Evolutionary conservation across 148 eudicot species (phyloP).

Genomic region (Rhododendron williamsianum): DNA sequence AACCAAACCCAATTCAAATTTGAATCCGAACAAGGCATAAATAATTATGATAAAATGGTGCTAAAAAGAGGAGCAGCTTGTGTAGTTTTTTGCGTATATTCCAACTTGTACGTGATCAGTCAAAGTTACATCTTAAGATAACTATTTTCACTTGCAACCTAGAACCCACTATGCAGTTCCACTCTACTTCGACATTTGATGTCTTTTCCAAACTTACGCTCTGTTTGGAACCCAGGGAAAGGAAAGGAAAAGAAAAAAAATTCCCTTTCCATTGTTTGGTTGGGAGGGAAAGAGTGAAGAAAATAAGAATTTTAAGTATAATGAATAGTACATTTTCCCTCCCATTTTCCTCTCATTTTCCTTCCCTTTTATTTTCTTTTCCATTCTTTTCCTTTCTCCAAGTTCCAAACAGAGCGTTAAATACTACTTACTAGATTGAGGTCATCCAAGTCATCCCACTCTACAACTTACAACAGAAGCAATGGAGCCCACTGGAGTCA

Average conservation of each 20-base stretch:
- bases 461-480: neutral
- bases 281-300: no score
- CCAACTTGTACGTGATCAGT: neutral
- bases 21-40: no score
- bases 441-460: neutral
- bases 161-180: neutral
- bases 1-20: no score
- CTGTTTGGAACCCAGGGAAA: no score
- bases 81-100: neutral
- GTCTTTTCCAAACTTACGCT: neutral
- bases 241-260: no score
- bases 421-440: neutral
- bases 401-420: neutral
- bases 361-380: no score
- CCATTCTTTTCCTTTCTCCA: no score
- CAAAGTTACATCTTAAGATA: neutral
- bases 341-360: no score
- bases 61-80: neutral
- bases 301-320: no score
- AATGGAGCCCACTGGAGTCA: neutral
- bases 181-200: neutral
- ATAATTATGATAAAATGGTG: neutral
- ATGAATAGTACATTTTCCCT: no score
- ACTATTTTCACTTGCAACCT: neutral
- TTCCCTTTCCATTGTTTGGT: no score